Evolutionary conservation across 2,329 filamentous ascomycete genomes (phyloP).

Genomic region (Diaporthe vaccinii): DNA sequence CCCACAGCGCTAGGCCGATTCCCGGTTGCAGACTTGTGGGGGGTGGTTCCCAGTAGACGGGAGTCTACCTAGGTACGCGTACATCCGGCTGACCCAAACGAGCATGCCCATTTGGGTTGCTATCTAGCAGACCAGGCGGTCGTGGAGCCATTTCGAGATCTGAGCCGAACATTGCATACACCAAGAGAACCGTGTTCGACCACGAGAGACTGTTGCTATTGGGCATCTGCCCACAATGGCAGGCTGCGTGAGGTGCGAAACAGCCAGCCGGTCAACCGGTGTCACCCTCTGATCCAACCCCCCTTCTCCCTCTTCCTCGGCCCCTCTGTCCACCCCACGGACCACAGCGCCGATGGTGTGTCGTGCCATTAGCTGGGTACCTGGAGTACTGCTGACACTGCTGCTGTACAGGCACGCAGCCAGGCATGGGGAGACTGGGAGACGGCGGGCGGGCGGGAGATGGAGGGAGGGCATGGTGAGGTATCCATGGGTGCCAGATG

Average conservation of each 20-base stretch:
- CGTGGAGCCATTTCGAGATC: slow-evolving; percentile 14
- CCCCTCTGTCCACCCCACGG: slow-evolving; percentile 27
- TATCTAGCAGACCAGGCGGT: slow-evolving; percentile 13
- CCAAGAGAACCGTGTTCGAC: background rate
- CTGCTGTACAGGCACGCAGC: slow-evolving; percentile 4
- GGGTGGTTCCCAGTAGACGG: background rate
- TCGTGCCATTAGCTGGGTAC: slow-evolving; percentile 32
- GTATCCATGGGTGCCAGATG: slow-evolving; percentile 28
- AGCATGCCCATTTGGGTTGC: background rate
- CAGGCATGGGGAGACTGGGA: background rate
- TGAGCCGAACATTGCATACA: slow-evolving; percentile 14
- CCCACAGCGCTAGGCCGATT: background rate
- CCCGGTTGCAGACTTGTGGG: background rate
- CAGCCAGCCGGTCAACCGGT: slow-evolving; percentile 29
- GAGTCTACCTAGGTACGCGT: background rate
- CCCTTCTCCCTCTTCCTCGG: background rate
- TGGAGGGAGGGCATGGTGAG: slow-evolving; percentile 29
- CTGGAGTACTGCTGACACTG: slow-evolving; percentile 18
- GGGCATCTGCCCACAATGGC: slow-evolving; percentile 11
- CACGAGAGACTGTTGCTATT: slow-evolving; percentile 10
- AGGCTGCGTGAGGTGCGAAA: slow-evolving; percentile 20
- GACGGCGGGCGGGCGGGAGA: slow-evolving; percentile 13
- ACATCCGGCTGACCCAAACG: background rate
- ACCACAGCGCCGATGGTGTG: slow-evolving; percentile 26
- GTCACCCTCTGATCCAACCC: slow-evolving; percentile 20